Base-by-base conservation (phyloP, 2,329 filamentous ascomycete genomes). In the Gnomoniopsis smithogilvyi region DNA sequence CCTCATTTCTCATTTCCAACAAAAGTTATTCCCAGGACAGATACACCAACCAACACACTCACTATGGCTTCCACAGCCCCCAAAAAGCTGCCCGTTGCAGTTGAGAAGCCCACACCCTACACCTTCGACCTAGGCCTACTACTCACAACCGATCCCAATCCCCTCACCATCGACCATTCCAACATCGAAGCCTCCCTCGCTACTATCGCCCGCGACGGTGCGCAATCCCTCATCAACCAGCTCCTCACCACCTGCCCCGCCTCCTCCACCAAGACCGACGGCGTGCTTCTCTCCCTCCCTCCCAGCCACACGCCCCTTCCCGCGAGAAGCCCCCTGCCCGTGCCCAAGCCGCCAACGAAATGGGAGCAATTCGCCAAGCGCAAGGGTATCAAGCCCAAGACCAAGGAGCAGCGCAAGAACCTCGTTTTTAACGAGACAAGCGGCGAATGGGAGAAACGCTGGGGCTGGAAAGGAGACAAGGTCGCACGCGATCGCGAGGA, bases 361-460 rank as follows among this genome's bases (percentile, higher is more conserved):
- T 99, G 95, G 95, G 89, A 96, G 79, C 86, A 89, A 69, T 99
- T 99, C 78, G 95, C 95, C 49, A 89, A 87, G 74, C 96, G 96
- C 85, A 96, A 97, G 83, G 95, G 95, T 58, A 98, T 99, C 77
- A 91, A 90, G 78, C 86, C 87, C 75, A 96, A 93, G 84, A 89
- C 85, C 65, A 85, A 89, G 65, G 92, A 95, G 71, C 82, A 87
- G 74, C 83, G 86, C 63, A 74, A 80, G 75, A 82, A 96, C 77
- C 77, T 93, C 67, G 86, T 89, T 58, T 98, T 88, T 73, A 92
- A 98, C 74, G 91, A 96, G 75, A 86, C 82, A 60, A 90, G 80
- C 34, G 90, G 91, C 65, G 90, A 95, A 72, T 98, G 92, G 92
- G 90, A 92, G 71, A 89, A 91, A 63, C 93, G 92, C 75, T 99